Evolutionary conservation across 1,284 basidiomycete species (phyloP).

Genomic region (Malassezia furfur): DNA sequence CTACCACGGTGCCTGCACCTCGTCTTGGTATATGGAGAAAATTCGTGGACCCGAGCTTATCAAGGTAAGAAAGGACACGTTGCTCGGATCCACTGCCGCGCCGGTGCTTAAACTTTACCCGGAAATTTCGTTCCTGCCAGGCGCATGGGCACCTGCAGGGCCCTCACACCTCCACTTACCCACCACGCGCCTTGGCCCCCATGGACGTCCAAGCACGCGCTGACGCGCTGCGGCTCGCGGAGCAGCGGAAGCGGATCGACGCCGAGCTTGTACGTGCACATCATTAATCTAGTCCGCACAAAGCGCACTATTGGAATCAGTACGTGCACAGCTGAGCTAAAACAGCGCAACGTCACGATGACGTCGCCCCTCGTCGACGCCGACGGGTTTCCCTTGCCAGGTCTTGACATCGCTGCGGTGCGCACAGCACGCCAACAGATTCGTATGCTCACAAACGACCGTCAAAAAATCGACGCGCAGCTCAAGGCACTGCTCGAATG

Average conservation of each 20-base stretch:
- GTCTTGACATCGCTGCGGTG: conserved; percentile 11
- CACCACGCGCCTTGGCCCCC: neutral
- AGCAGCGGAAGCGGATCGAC: conserved; percentile 8
- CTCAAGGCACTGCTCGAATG: neutral
- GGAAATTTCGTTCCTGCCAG: no score
- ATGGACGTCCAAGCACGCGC: conserved; percentile 3
- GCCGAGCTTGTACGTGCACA: conserved; percentile 5
- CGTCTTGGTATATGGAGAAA: no score
- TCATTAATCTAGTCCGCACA: neutral
- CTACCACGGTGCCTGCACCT: no score
- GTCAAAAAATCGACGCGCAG: conserved; percentile 1
- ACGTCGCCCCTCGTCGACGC: conserved; percentile 13
- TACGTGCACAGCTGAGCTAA: neutral
- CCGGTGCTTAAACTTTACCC: no score
- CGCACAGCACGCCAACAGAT: conserved; percentile 9
- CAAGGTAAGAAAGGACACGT: no score
- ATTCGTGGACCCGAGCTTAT: no score
- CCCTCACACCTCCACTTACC: no score
- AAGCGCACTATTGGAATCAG: neutral
- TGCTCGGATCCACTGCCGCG: no score
- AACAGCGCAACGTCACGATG: conserved; percentile 11
- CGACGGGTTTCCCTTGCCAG: conserved; percentile 16
- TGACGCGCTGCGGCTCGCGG: conserved; percentile 2
- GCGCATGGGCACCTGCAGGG: no score
- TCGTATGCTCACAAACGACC: conserved; percentile 9